A percentile compares a stretch with the other conserved stretches of the same genome.
Evolutionary conservation across 495 filamentous ascomycete genomes (phyloP).

Genomic region (Aspergillus sparsus): DNA sequence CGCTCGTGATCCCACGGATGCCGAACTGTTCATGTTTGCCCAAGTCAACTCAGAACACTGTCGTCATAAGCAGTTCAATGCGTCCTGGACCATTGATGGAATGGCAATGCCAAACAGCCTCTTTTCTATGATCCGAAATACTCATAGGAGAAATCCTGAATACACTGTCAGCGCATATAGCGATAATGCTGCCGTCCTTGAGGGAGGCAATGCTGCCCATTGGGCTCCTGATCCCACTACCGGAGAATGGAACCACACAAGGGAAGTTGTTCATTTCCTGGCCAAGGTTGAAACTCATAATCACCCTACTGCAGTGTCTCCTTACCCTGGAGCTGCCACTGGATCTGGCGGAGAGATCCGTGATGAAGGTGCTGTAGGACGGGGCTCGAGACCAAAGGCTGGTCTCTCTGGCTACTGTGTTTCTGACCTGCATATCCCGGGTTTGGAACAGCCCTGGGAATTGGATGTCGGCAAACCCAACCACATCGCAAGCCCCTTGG

Average conservation of each 20-base stretch:
- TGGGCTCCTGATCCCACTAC: conserved; percentile 87
- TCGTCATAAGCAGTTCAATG: conserved; percentile 87
- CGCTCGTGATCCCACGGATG: conserved; percentile 75
- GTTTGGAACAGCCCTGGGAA: conserved; percentile 81
- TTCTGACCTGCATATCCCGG: conserved; percentile 88
- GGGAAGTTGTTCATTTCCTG: conserved; percentile 85
- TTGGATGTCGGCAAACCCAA: conserved; percentile 82
- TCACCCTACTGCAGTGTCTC: conserved; percentile 94
- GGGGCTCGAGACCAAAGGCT: conserved; percentile 90
- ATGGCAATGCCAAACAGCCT: conserved; percentile 73
- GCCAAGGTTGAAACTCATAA: conserved; percentile 98
- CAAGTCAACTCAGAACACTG: conserved; percentile 74
- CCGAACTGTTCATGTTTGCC: conserved; percentile 98
- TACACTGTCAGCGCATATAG: conserved; percentile 92
- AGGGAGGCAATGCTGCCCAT: conserved; percentile 71
- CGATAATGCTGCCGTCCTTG: conserved; percentile 91
- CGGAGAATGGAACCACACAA: conserved; percentile 83
- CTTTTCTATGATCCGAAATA: conserved; percentile 95
- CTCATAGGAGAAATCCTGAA: conserved; percentile 74
- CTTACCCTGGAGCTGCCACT: conserved; percentile 80
- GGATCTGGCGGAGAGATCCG: conserved; percentile 93
- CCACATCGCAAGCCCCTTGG: conserved; percentile 88
- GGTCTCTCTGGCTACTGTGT: conserved; percentile 92
- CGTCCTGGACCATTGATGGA: conserved; percentile 95
- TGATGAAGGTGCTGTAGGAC: conserved; percentile 91